A percentile compares a stretch with the other conserved stretches of the same genome.
phyloP scores from a whole-genome alignment of 176 grass and related monocot genomes.

The Bolboschoenus planiculmis region DNA sequence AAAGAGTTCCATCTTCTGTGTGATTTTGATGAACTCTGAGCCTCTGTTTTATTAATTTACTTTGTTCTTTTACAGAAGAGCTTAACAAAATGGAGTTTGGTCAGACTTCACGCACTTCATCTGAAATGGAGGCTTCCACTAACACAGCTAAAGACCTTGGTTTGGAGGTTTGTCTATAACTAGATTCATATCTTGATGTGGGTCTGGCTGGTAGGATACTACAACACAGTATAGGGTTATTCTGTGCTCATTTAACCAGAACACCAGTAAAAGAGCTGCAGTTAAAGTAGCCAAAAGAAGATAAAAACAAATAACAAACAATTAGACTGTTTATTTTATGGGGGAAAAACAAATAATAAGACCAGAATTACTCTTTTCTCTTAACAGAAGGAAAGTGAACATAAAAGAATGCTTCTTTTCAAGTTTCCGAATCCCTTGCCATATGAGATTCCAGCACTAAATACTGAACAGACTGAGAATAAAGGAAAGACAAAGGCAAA shows the following conservation, averaged over 20 bases:
- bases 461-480: conserved; percentile 25
- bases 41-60: not conserved
- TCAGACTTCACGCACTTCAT: conserved; percentile 42
- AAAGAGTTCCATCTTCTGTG: not conserved
- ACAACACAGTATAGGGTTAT: not conserved
- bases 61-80: not conserved
- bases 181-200: not conserved
- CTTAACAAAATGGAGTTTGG: conserved; percentile 34
- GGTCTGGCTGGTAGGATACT: not conserved
- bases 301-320: not conserved
- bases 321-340: not conserved
- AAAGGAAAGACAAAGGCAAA: conserved; percentile 37
- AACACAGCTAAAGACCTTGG: conserved; percentile 52
- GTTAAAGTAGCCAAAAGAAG: not conserved
- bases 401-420: conserved; percentile 58
- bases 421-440: conserved; percentile 64
- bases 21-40: not conserved
- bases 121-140: conserved; percentile 36
- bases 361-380: not conserved
- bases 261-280: not conserved
- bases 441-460: not conserved
- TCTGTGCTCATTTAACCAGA: not conserved
- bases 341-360: not conserved
- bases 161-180: conserved; percentile 34
- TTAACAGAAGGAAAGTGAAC: conserved; percentile 29